These are phyloP conservation scores for Komagataella populi DNA, from an alignment of 805 yeast species.

Conservation along the genomic window DNA sequence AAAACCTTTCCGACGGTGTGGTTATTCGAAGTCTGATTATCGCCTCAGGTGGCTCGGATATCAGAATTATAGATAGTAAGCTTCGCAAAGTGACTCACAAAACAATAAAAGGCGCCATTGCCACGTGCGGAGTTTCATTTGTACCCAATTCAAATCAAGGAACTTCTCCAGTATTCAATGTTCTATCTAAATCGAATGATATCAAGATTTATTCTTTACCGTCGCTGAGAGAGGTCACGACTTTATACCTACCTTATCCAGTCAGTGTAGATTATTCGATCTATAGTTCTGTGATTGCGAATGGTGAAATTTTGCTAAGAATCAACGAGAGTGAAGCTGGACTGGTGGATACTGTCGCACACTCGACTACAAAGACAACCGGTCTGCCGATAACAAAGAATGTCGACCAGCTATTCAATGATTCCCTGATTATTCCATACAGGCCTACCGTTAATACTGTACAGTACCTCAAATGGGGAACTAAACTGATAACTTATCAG, in stretches of 20 bases:
- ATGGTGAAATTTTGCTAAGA: conserved; percentile 43
- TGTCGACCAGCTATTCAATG: conserved; percentile 56
- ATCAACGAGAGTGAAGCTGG: conserved; percentile 40
- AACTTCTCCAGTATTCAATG: not conserved
- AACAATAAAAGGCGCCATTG: conserved; percentile 33
- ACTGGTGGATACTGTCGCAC: conserved; percentile 29
- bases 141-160: not conserved
- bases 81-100: conserved; percentile 52
- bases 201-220: conserved; percentile 35
- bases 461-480: conserved; percentile 73
- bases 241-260: conserved; percentile 28
- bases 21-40: conserved; percentile 49
- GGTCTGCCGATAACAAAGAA: conserved; percentile 3
- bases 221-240: conserved; percentile 43
- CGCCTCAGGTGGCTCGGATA: conserved; percentile 40
- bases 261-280: conserved; percentile 24
- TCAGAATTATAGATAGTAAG: conserved; percentile 49
- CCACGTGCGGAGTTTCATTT: conserved; percentile 30
- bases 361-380: conserved; percentile 15
- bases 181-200: conserved; percentile 7
- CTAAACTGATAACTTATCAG: conserved; percentile 39
- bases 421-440: conserved; percentile 51
- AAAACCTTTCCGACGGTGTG: conserved; percentile 46
- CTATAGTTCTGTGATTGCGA: conserved; percentile 27
- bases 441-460: conserved; percentile 71